Evolutionary conservation across 495 filamentous ascomycete species (phyloP).

Genomic region (Neurospora tetrasperma): DNA sequence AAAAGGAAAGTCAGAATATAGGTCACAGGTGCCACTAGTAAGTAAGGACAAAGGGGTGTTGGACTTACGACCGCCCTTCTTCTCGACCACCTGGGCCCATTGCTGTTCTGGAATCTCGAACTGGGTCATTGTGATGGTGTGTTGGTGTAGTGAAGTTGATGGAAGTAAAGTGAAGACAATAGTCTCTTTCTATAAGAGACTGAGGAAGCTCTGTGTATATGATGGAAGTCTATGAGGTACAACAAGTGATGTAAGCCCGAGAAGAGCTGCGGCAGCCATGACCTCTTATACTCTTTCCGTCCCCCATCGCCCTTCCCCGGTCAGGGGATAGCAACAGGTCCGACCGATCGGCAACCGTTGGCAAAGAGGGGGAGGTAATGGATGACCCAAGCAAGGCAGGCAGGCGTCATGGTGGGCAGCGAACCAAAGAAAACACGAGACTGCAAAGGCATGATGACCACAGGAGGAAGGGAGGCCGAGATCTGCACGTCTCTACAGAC

Average conservation of each 20-base stretch:
- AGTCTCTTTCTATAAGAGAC: not conserved
- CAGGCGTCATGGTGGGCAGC: not conserved
- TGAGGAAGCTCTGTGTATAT: not conserved
- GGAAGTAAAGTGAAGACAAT: not conserved
- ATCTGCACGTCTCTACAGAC: conserved; percentile 3
- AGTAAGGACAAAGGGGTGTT: not conserved
- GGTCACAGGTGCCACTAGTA: conserved; percentile 4
- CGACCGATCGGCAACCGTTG: not conserved
- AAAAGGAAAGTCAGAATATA: not conserved
- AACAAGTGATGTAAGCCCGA: not conserved
- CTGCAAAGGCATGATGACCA: not conserved
- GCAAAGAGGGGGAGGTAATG: not conserved
- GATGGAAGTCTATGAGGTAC: not conserved
- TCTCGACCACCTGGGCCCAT: conserved; percentile 79
- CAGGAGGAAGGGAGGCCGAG: conserved; percentile 1
- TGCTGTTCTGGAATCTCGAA: conserved; percentile 58
- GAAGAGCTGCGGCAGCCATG: conserved; percentile 1
- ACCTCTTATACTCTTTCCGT: not conserved
- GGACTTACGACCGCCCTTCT: conserved; percentile 55
- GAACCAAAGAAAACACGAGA: conserved; percentile 5
- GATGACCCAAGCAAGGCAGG: not conserved
- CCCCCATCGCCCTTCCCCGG: not conserved
- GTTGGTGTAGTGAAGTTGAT: not conserved
- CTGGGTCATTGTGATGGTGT: conserved; percentile 17
- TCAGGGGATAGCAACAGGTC: not conserved